Percentiles rank a stretch among this genome's conserved stretches.
Evolutionary conservation across 2,329 filamentous ascomycete species (phyloP).

Genomic region (Claviceps quebecensis): DNA sequence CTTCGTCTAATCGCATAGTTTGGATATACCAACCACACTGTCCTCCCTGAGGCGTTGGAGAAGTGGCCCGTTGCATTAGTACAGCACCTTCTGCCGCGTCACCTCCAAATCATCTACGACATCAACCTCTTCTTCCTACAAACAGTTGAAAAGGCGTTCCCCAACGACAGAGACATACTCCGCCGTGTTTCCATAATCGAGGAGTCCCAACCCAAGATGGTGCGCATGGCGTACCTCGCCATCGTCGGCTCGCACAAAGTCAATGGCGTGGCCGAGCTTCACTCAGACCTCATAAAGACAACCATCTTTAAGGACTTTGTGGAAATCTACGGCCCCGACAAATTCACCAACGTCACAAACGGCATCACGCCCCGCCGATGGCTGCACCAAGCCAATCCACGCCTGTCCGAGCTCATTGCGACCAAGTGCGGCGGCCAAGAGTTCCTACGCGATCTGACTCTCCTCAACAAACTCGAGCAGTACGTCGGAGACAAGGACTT

Average conservation of each 20-base stretch:
- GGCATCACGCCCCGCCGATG: conserved; percentile 92
- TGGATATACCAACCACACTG: conserved; percentile 97
- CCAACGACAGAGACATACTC: conserved; percentile 76
- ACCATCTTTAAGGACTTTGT: conserved; percentile 99
- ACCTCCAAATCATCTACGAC: conserved; percentile 95
- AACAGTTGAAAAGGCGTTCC: conserved; percentile 77
- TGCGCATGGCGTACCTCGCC: conserved; percentile 90
- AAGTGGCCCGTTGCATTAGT: conserved; percentile 94
- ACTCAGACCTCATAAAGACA: conserved; percentile 94
- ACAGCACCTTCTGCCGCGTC: conserved; percentile 83
- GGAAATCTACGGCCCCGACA: conserved; percentile 83
- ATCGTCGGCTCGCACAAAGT: conserved; percentile 98
- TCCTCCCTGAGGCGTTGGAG: conserved; percentile 90
- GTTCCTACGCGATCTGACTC: conserved; percentile 82
- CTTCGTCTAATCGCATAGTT: conserved; percentile 36
- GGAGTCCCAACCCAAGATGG: conserved; percentile 92
- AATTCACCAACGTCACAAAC: conserved; percentile 98
- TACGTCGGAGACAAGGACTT: conserved; percentile 77
- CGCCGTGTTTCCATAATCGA: conserved; percentile 90
- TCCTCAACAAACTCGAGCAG: conserved; percentile 74
- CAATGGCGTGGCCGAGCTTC: conserved; percentile 93
- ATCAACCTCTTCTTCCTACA: conserved; percentile 95
- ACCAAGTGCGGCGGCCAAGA: conserved; percentile 71
- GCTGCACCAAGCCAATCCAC: conserved; percentile 94
- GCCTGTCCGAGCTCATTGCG: conserved; percentile 80